A percentile compares a stretch with the other conserved stretches of the same genome.
These are phyloP conservation scores for Xylaria sp. DNA, from an alignment of 2,329 filamentous ascomycete genomes.

Conservation along the genomic window DNA sequence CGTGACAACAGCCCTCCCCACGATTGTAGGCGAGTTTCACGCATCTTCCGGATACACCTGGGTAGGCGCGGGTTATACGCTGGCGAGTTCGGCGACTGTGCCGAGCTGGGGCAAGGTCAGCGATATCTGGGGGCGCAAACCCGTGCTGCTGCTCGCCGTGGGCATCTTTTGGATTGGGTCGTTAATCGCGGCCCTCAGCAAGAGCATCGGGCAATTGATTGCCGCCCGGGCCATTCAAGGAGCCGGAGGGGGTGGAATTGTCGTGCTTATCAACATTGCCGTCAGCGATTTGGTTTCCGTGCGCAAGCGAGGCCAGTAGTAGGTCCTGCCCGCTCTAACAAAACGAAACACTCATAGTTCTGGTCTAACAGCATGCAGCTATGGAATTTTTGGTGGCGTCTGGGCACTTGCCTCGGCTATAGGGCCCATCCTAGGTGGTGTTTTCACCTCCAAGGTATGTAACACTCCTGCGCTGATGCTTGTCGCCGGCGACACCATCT, in stretches of 20 bases:
- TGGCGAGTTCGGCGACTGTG: slow-evolving; percentile 73
- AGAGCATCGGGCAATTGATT: slow-evolving; percentile 64
- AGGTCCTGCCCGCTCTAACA: too few relatives aligned
- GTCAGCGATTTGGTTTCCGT: slow-evolving; percentile 67
- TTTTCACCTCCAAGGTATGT: slow-evolving; percentile 67
- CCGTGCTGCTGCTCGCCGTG: slow-evolving; percentile 62
- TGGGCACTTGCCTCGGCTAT: slow-evolving; percentile 75
- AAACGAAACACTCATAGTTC: too few relatives aligned
- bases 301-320: slow-evolving; percentile 61
- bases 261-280: slow-evolving; percentile 70
- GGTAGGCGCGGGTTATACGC: slow-evolving; percentile 79
- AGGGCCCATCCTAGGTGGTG: slow-evolving; percentile 75
- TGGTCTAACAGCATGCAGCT: slow-evolving; percentile 39
- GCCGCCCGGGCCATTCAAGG: slow-evolving; percentile 67
- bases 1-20: slow-evolving; percentile 73
- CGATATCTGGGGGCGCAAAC: slow-evolving; percentile 69
- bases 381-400: slow-evolving; percentile 63
- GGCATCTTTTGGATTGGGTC: slow-evolving; percentile 66
- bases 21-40: slow-evolving; percentile 71
- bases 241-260: slow-evolving; percentile 65
- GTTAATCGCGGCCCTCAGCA: slow-evolving; percentile 63
- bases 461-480: not conserved
- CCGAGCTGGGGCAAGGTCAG: slow-evolving; percentile 76
- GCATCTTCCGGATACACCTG: slow-evolving; percentile 79
- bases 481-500: not conserved